Conservation (phyloP, 164 flowering plant genomes). For the Platanus orientalis region DNA sequence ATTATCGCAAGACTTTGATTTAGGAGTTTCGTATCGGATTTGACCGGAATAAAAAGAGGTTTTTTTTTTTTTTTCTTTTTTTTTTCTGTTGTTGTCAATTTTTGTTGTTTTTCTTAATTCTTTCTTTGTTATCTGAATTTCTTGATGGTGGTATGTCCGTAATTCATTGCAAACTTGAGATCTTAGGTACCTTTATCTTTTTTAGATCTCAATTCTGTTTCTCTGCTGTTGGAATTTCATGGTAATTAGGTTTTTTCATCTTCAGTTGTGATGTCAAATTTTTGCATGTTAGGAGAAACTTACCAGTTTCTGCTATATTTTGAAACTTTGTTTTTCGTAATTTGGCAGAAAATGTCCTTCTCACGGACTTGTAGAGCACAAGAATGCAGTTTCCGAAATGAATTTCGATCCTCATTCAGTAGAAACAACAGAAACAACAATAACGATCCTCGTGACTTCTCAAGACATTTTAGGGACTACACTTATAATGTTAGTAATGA, state of each 20-base stretch:
- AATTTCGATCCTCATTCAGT: slow-evolving; percentile 18
- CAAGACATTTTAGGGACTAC: slow-evolving; percentile 24
- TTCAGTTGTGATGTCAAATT: not conserved
- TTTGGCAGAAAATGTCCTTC: slow-evolving; percentile 37
- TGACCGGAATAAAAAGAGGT: too few relatives aligned
- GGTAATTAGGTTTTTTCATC: not conserved
- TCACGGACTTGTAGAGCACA: slow-evolving; percentile 25
- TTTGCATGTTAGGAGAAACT: not conserved
- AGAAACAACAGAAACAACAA: slow-evolving; percentile 18
- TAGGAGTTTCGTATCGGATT: too few relatives aligned
- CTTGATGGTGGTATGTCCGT: not conserved
- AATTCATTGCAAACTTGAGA: not conserved
- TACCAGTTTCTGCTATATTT: not conserved
- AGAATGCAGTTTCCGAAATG: slow-evolving; percentile 27
- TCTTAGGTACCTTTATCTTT: not conserved
- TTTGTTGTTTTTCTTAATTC: not conserved
- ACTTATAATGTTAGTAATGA: slow-evolving; percentile 14
- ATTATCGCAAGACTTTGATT: too few relatives aligned
- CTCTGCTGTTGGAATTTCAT: not conserved
- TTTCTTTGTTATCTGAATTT: not conserved
- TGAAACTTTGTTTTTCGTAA: not conserved
- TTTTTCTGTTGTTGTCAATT: not conserved
- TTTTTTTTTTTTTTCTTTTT: too few relatives aligned
- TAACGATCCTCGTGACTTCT: slow-evolving; percentile 15
- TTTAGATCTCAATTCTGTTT: not conserved